Percentiles rank a stretch among this genome's conserved stretches.
phyloP scores from a whole-genome alignment of 1,284 basidiomycete species.

The Boletus hoseneyae region DNA sequence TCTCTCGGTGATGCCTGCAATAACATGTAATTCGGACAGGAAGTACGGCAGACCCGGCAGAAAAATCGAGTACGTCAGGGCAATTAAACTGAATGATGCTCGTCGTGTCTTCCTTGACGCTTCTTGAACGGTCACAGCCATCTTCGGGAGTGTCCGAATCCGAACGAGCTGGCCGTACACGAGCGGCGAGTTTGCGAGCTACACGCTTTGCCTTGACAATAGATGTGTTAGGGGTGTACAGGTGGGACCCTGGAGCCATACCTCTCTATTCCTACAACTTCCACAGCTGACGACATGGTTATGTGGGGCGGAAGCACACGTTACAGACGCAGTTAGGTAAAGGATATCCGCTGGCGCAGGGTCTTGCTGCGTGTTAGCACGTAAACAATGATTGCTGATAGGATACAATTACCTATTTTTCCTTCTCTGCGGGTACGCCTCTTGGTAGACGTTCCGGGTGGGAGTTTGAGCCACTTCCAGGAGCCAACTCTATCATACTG shows the following conservation, averaged over 20 bases:
- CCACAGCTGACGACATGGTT: slow-evolving; percentile 78
- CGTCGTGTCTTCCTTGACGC: slow-evolving; percentile 67
- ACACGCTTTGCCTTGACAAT: slow-evolving; percentile 73
- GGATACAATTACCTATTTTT: slow-evolving; percentile 61
- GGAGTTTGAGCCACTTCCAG: slow-evolving; percentile 81
- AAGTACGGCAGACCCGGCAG: slow-evolving; percentile 81
- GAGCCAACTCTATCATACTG: slow-evolving; percentile 74
- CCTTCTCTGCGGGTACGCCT: slow-evolving; percentile 79
- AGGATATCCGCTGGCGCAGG: slow-evolving; percentile 70
- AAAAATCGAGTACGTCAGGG: slow-evolving; percentile 87
- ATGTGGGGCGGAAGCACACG: slow-evolving; percentile 76
- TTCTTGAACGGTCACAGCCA: slow-evolving; percentile 39
- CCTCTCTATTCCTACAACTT: slow-evolving; percentile 83
- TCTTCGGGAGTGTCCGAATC: slow-evolving; percentile 71
- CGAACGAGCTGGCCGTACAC: slow-evolving; percentile 72
- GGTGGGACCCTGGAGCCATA: slow-evolving; percentile 33
- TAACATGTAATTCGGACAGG: slow-evolving; percentile 98
- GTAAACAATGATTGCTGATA: slow-evolving; percentile 7
- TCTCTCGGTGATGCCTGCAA: slow-evolving; percentile 98
- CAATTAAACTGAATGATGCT: slow-evolving; percentile 97
- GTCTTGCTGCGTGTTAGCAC: slow-evolving; percentile 45
- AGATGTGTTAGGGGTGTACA: slow-evolving; percentile 11
- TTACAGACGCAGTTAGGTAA: slow-evolving; percentile 63
- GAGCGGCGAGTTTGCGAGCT: slow-evolving; percentile 79
- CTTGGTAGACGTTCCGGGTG: slow-evolving; percentile 79